Evolutionary conservation across 1,284 basidiomycete genomes (phyloP).

Genomic region (Ceratobasidium sp.): DNA sequence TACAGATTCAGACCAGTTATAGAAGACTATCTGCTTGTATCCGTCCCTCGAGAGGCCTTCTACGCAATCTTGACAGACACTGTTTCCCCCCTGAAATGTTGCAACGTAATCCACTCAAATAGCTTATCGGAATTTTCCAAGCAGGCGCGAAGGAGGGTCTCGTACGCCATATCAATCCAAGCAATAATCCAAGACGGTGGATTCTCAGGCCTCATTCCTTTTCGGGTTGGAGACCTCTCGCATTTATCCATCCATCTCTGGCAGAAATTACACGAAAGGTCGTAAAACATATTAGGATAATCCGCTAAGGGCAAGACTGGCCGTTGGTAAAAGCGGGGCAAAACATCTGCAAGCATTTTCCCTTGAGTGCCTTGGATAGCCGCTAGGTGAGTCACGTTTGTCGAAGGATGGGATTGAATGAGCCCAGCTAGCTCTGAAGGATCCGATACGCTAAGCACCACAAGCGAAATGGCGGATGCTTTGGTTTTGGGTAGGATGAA

Average conservation of each 20-base stretch:
- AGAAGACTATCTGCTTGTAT: background rate
- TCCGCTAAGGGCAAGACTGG: background rate
- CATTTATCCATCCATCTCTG: background rate
- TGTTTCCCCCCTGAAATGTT: background rate
- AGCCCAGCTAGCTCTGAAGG: background rate
- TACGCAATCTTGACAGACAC: slow-evolving; percentile 2
- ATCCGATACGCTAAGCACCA: background rate
- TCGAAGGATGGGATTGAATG: background rate
- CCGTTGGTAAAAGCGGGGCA: background rate
- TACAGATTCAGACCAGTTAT: slow-evolving; percentile 3
- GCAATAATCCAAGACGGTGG: slow-evolving; percentile 6
- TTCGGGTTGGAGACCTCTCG: background rate
- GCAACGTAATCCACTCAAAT: background rate
- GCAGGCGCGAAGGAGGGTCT: background rate
- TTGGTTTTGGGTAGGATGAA: slow-evolving; percentile 18
- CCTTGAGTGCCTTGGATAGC: background rate
- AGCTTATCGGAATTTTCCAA: background rate
- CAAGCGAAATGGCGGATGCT: background rate
- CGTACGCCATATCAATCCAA: background rate
- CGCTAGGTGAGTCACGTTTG: background rate
- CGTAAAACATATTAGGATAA: background rate
- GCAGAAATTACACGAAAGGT: background rate
- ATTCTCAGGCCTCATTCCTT: background rate
- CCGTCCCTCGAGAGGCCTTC: background rate
- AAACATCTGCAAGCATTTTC: slow-evolving; percentile 10